These are phyloP conservation scores for Coemansia sp. DNA, from an alignment of 192 early-diverging fungal species.

Conservation along the genomic window DNA sequence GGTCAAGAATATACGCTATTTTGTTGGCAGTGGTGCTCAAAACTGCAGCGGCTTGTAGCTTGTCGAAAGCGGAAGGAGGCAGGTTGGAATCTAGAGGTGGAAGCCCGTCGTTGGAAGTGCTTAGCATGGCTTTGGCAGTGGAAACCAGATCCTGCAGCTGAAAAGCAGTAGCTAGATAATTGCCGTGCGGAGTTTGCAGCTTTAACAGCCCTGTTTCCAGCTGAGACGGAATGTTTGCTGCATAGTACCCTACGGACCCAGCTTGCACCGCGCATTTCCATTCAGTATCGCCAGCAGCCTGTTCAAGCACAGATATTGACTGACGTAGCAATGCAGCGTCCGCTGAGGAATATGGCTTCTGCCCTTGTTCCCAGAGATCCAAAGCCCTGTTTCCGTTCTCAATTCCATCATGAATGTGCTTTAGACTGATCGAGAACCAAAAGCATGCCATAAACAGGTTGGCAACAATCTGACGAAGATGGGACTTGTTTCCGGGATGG, in stretches of 20 bases:
- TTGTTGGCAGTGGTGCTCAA: conserved; percentile 32
- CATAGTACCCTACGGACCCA: conserved; percentile 28
- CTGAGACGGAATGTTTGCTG: conserved; percentile 17
- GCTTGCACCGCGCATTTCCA: conserved; percentile 27
- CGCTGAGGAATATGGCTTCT: conserved; percentile 29
- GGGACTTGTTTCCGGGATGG: conserved; percentile 58
- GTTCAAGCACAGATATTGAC: conserved; percentile 27
- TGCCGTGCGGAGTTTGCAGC: background rate
- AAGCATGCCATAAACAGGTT: conserved; percentile 66
- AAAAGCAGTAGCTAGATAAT: conserved; percentile 15
- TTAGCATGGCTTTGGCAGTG: conserved; percentile 19
- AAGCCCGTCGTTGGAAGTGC: conserved; percentile 17
- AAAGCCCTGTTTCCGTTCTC: conserved; percentile 32
- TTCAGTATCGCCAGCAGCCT: conserved; percentile 20
- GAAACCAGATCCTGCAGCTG: conserved; percentile 18
- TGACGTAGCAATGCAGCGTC: conserved; percentile 27
- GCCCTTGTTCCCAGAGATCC: conserved; percentile 34
- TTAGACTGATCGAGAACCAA: conserved; percentile 59
- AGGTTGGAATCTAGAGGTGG: conserved; percentile 36
- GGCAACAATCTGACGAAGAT: conserved; percentile 57
- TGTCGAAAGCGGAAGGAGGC: conserved; percentile 29
- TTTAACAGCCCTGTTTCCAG: background rate
- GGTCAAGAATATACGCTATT: conserved; percentile 31
- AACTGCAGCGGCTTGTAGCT: conserved; percentile 10
- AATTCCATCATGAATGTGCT: conserved; percentile 38